phyloP scores from a whole-genome alignment of 768 basidiomycete genomes.

The Rhizopogon salebrosus region DNA sequence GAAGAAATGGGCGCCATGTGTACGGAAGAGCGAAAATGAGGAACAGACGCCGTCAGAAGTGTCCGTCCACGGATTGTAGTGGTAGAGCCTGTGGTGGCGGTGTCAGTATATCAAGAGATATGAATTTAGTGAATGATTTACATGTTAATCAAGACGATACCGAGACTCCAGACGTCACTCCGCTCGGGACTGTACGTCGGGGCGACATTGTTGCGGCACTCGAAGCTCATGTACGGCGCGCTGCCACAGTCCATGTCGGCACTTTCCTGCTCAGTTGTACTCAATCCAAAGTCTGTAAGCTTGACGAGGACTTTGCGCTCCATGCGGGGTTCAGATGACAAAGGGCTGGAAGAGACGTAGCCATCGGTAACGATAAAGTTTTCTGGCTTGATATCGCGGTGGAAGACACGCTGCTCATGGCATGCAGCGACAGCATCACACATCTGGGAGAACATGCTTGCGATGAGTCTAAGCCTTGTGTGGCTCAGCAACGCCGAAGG shows the following conservation, averaged over 20 bases:
- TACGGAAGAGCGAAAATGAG: conserved; percentile 78
- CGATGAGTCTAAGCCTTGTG: conserved; percentile 85
- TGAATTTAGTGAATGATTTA: conserved; percentile 30
- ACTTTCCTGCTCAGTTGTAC: conserved; percentile 82
- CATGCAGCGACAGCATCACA: conserved; percentile 95
- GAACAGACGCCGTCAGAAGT: conserved; percentile 75
- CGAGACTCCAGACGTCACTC: conserved; percentile 98
- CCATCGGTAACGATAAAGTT: conserved; percentile 95
- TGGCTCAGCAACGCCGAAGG: conserved; percentile 79
- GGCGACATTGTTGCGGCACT: conserved; percentile 96
- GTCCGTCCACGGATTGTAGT: conserved; percentile 98
- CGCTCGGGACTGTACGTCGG: conserved; percentile 92
- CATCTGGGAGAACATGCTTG: conserved; percentile 99
- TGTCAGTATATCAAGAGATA: conserved; percentile 1
- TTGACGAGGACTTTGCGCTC: conserved; percentile 94
- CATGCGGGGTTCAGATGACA: conserved; percentile 37
- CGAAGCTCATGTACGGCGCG: conserved; percentile 98
- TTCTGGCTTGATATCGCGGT: conserved; percentile 99
- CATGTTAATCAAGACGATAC: conserved; percentile 99
- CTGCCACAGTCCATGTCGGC: conserved; percentile 98
- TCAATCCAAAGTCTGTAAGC: conserved; percentile 93
- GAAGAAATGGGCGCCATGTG: conserved; percentile 80
- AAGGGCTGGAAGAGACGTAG: conserved; percentile 42
- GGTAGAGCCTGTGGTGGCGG: conserved; percentile 69
- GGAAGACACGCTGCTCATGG: conserved; percentile 86